Base-by-base conservation (phyloP, 1,284 basidiomycete species). In the Prillingera fragicola region DNA sequence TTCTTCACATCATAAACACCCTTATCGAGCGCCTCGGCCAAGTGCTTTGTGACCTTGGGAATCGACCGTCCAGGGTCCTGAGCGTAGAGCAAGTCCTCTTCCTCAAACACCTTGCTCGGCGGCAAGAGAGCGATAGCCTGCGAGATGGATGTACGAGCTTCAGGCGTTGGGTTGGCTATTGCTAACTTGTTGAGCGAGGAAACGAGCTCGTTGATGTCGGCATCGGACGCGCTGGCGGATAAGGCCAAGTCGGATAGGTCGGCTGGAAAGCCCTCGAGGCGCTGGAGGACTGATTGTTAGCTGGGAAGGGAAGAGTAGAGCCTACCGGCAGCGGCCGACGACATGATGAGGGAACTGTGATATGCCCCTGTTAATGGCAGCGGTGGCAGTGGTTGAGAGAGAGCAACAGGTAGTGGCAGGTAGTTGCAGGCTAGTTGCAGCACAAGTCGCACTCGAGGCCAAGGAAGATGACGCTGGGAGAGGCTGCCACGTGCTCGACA, bases 221-320 rank as follows among this genome's bases (percentile, higher is more conserved):
- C 37, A 9, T 33, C 14, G 13, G 31, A 19, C 4, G 32, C 31
- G 7, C 26, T 19, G 7, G 38, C 22, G 6, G 33, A 24, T 12
- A 48, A 27, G 5, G 5, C 9, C 23, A 48, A 33, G 34, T 36
- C 34, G 25, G 40, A 35, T 8, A 52, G 38, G 26, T 52, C 46
- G 27, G 48, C 45, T 4, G 52, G 52, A 38, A 54, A 54, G 18
- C 48, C 48, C 24, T 54, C 37, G 6, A 54, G 48, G 33, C 38
- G 32, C 10, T 41, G 27, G 17, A 50, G 43, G 43, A 50, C 48
- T 50, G 47, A 18, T 28, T 24, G 17, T 33, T 26, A 38, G 37
- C 12, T 32, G 17, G 5, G 10, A n/a, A 18, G 1, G 29, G 10
- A 12, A 3, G 27, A n/a, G 12, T 13, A 4, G 13, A 15, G 13